These are phyloP conservation scores for Xylaria longipes DNA, from an alignment of 495 filamentous ascomycete species.

Conservation along the genomic window DNA sequence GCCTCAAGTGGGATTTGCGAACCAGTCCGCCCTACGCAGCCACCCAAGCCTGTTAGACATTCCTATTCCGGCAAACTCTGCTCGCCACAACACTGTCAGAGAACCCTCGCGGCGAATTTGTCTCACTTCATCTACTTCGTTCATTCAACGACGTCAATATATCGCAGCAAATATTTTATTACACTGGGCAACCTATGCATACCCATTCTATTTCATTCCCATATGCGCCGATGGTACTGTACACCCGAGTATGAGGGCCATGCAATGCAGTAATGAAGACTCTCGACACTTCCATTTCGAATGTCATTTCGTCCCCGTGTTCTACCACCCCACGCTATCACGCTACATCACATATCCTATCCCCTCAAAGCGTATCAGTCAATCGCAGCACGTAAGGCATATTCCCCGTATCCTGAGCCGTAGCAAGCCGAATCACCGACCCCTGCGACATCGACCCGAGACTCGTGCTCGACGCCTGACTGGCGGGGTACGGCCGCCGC, in stretches of 20 bases:
- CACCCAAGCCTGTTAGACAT: no score
- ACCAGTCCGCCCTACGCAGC: not conserved
- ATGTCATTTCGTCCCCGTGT: no score
- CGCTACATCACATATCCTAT: not conserved
- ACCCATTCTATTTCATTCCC: not conserved
- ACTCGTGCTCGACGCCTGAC: conserved; percentile 48
- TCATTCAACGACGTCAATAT: not conserved
- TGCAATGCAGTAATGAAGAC: not conserved
- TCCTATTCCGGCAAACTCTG: no score
- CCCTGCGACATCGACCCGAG: conserved; percentile 43
- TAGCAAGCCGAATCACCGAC: conserved; percentile 52
- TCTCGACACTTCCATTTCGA: not conserved
- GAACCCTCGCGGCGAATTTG: not conserved
- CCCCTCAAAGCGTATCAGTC: conserved; percentile 27
- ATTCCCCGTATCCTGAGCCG: conserved; percentile 41
- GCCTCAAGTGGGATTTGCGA: not conserved
- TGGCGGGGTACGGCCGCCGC: conserved; percentile 45
- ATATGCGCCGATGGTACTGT: not conserved
- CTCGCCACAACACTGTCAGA: not conserved
- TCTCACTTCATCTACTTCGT: not conserved
- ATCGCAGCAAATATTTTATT: not conserved
- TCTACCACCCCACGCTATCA: not conserved
- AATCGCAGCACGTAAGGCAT: conserved; percentile 52
- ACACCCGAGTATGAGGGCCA: not conserved
- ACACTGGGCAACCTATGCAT: not conserved